These are phyloP conservation scores for Wickerhamomyces bisporus DNA, from an alignment of 805 yeast genomes.

Conservation along the genomic window DNA sequence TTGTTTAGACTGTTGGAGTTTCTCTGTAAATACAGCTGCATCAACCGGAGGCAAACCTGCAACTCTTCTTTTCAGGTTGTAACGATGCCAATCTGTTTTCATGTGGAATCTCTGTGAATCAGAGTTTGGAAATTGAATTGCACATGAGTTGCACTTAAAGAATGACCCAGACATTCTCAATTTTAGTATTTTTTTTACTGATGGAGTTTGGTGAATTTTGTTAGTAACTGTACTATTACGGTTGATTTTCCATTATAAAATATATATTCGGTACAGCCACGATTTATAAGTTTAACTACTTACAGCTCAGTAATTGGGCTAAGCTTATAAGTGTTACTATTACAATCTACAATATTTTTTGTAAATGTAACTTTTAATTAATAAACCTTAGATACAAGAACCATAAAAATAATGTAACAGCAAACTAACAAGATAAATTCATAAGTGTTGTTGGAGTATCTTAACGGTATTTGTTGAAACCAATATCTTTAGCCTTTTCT, in stretches of 20 bases:
- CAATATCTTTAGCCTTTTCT: slow-evolving; percentile 98
- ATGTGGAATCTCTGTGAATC: slow-evolving; percentile 86
- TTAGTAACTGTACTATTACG: too few relatives aligned
- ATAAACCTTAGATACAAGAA: slow-evolving; percentile 17
- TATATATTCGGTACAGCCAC: too few relatives aligned
- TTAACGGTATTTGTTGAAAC: slow-evolving; percentile 99
- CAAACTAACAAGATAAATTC: slow-evolving; percentile 6
- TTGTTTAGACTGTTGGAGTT: slow-evolving; percentile 29
- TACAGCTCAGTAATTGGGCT: too few relatives aligned
- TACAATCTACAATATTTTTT: too few relatives aligned
- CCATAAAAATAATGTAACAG: slow-evolving; percentile 15
- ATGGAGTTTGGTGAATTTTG: too few relatives aligned
- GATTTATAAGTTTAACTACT: too few relatives aligned
- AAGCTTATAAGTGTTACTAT: too few relatives aligned
- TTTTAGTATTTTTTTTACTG: not conserved
- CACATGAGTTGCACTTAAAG: slow-evolving; percentile 87
- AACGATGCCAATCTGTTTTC: slow-evolving; percentile 98
- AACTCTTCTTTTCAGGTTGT: slow-evolving; percentile 89
- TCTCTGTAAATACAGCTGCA: slow-evolving; percentile 43
- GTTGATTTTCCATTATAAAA: too few relatives aligned
- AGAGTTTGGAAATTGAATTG: slow-evolving; percentile 72
- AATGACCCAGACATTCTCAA: slow-evolving; percentile 15
- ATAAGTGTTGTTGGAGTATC: slow-evolving; percentile 7
- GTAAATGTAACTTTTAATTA: slow-evolving; percentile 1
- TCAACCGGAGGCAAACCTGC: slow-evolving; percentile 74